These are phyloP conservation scores for Globisporangium barbulae DNA, from an alignment of 352 stramenopile species.

Conservation along the genomic window DNA sequence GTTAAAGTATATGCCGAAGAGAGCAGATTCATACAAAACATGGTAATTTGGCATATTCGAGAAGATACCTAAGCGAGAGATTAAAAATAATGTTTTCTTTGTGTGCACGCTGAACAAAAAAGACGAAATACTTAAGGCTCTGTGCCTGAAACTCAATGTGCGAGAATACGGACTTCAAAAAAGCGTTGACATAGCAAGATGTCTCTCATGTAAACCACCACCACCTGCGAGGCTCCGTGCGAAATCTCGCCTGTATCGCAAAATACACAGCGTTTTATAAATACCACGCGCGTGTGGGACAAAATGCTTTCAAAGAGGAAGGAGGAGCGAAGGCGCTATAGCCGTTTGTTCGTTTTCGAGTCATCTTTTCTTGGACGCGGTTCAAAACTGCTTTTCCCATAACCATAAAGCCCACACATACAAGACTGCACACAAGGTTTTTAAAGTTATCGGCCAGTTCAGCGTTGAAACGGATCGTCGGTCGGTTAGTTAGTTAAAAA, in stretches of 20 bases:
- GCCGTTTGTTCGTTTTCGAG: not conserved
- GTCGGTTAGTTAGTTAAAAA: not conserved
- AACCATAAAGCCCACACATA: not conserved
- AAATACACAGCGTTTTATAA: not conserved
- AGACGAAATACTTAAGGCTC: not conserved
- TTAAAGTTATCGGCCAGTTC: not conserved
- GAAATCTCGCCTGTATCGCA: not conserved
- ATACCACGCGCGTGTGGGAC: not conserved
- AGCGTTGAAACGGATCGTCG: slow-evolving; percentile 11
- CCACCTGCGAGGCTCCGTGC: no score
- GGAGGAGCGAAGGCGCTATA: not conserved
- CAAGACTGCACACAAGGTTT: not conserved
- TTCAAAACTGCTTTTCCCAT: not conserved
- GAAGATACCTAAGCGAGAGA: not conserved
- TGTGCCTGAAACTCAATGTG: no score
- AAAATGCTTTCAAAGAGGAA: not conserved
- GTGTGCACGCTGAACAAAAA: not conserved
- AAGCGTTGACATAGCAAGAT: no score
- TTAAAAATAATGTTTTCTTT: slow-evolving; percentile 2
- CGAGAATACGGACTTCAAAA: no score
- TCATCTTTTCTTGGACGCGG: not conserved
- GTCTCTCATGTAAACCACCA: no score
- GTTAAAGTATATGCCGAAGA: not conserved
- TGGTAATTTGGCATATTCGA: not conserved
- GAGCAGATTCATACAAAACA: slow-evolving; percentile 8